Base-by-base conservation (phyloP, 2,329 filamentous ascomycete genomes). In the Davidsoniella virescens region DNA sequence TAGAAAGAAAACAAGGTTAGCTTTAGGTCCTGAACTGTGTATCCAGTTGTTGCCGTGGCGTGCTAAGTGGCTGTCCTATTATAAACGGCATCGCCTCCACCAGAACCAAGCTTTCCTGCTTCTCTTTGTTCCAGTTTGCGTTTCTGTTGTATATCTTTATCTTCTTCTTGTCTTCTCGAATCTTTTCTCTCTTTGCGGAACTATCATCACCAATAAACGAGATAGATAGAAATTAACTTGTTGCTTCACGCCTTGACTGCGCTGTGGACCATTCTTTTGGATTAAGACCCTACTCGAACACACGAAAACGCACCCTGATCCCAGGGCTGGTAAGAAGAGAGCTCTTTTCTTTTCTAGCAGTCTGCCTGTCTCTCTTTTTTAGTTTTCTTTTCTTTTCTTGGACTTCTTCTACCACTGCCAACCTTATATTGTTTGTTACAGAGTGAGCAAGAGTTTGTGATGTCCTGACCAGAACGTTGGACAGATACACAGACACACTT, bases 171-270 rank as follows among this genome's bases (percentile, higher is more conserved):
- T 55, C 50, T 55, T 37, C 36, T 54, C 50, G 54, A 51, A 54
- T 59, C 54, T 55, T 54, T 56, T 48, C 55, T 57, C 51, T 56
- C 56, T 58, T 50, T 16, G 43, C 16, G 43, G 23, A 17, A 17
- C 18, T 45, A 29, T 18, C 36, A 33, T 17, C 39, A 18, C 16
- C 36, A 33, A 12, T 2, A 45, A 33, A 45, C 18, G 29, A 2
- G 29, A 33, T 12, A 33, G 29, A 33, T 29, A 45, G 23, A 18
- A 26, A 45, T 17, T 29, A 45, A 7, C 14, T 18, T 48, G 18
- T 39, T 41, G 20, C 20, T 39, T 45, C 36, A 39, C 38, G 25
- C 25, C 38, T 44, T 46, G 25, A 41, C 36, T 49, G 47, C 39
- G 25, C 39, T 37, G 47, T 49, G 47, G 39, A 37, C 25, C 29